phyloP scores from a whole-genome alignment of 345 rosid genomes.

The Lepidium didymum region DNA sequence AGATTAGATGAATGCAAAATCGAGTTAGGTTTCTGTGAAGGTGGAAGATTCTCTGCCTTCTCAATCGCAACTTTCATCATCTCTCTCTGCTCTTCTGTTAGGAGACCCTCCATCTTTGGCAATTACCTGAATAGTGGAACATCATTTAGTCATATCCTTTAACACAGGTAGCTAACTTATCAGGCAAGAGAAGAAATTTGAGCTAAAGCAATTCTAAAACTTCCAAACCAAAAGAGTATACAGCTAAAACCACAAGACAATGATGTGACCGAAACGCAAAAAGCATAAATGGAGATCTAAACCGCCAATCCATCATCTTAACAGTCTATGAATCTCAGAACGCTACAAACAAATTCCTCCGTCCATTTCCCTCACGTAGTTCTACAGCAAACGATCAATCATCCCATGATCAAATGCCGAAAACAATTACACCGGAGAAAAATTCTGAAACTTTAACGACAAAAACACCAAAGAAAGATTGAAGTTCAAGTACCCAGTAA shows the following conservation, averaged over 20 bases:
- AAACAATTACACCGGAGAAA: neutral
- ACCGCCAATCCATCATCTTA: neutral
- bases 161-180: neutral
- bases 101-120: constrained; percentile 59
- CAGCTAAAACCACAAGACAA: neutral
- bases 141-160: neutral
- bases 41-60: constrained; percentile 43
- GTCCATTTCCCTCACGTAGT: neutral
- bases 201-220: neutral
- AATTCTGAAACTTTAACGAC: neutral
- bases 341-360: neutral
- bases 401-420: neutral
- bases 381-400: neutral
- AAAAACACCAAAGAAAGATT: neutral
- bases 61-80: constrained; percentile 59
- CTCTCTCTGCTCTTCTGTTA: constrained; percentile 85
- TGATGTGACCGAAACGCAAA: neutral
- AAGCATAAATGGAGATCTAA: constrained; percentile 1
- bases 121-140: constrained; percentile 2
- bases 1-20: constrained; percentile 43
- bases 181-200: neutral
- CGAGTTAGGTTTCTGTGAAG: constrained; percentile 64
- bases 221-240: neutral
- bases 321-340: neutral
- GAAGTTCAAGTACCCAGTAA: neutral